Base-by-base conservation (phyloP, 1,284 basidiomycete species). In the Apiotrichum akiyoshidainum region DNA sequence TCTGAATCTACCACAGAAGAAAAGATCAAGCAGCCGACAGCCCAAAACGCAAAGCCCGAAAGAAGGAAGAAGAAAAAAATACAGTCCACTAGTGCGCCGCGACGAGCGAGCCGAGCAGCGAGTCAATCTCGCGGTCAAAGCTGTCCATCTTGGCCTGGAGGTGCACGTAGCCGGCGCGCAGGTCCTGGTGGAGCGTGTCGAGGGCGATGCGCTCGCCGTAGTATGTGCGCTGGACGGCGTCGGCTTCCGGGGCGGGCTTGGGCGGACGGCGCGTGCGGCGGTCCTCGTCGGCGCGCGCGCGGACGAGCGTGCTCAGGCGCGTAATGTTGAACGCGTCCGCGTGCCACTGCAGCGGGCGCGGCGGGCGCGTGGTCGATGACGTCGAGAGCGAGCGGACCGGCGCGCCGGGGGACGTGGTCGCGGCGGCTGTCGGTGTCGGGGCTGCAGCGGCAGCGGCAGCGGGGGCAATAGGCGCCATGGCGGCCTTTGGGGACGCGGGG, bases 131-230 rank as follows among this genome's bases (percentile, higher is more conserved):
- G 69, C 84, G 86, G 61, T 79, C 78, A 44, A 90, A 85, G 50
- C 88, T 87, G 58, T 91, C 87, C 67, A 94, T 72, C 65, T 86
- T 83, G 68, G 84, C 85, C 72, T 88, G 86, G 14, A 86, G 80
- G 56, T 82, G 82, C 12, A 83, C 83, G 73, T 87, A 92, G 54
- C 89, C 83, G 49, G 87, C 85, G 68, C 84, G 81, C 39, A 90
- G 82, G 19, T 84, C 80, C 0, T 89, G 88, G 69, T 92, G 89
- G 52, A 93, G 73, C 45, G 79, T 75, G 31, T 85, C 82, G 63
- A 85, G 64, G 59, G 88, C 61, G 5, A 67, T 54, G 47, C 59
- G 65, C 35, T 71, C 66, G 81, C 90, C 89, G 71, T 92, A 90
- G 55, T 91, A 70, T 69, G 87, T 69, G 63, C 85, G 85, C 57